Conservation (phyloP, 768 basidiomycete species). For the Agaricus blazei region DNA sequence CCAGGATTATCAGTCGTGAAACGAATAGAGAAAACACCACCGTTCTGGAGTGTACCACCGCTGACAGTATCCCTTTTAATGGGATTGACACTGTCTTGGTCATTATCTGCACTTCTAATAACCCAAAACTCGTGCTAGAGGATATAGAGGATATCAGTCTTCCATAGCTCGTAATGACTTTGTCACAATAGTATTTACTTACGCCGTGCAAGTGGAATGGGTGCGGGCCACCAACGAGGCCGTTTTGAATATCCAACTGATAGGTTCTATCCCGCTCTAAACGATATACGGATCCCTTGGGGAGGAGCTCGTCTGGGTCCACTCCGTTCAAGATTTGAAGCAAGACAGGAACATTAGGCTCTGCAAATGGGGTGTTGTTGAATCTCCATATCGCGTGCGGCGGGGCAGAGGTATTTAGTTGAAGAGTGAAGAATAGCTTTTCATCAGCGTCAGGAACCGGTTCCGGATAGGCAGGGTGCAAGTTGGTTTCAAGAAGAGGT, state of each 20-base stretch:
- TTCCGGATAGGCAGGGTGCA: conserved; percentile 22
- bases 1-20: conserved; percentile 69
- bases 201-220: conserved; percentile 47
- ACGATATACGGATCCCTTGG: conserved; percentile 34
- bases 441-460: conserved; percentile 20
- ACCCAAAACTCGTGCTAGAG: conserved; percentile 32
- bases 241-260: conserved; percentile 40
- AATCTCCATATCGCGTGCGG: conserved; percentile 3
- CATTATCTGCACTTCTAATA: conserved; percentile 35
- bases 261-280: conserved; percentile 43
- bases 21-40: conserved; percentile 48
- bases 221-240: conserved; percentile 20
- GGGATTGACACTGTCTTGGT: conserved; percentile 48
- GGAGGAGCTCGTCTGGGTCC: conserved; percentile 33
- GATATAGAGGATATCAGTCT: neutral
- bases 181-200: conserved; percentile 13
- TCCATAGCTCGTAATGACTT: neutral
- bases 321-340: conserved; percentile 47
- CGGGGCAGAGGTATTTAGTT: conserved; percentile 9
- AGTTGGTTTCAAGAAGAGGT: conserved; percentile 28
- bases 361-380: conserved; percentile 9
- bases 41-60: conserved; percentile 22
- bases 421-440: conserved; percentile 16
- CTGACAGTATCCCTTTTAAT: conserved; percentile 52
- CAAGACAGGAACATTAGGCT: conserved; percentile 39